Base-by-base conservation (phyloP, 164 flowering plant species). In the Buxus sempervirens region DNA sequence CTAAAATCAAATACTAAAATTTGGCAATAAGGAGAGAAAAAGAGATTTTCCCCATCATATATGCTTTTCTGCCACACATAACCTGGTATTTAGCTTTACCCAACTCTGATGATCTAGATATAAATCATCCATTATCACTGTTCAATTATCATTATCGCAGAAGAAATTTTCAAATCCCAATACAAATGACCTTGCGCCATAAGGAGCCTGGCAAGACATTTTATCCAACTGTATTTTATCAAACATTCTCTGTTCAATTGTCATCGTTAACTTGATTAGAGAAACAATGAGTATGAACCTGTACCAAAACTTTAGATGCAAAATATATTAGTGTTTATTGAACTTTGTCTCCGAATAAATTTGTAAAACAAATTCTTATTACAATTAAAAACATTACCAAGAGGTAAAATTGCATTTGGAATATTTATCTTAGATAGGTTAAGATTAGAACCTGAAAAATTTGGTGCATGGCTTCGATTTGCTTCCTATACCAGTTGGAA, bases 361-460 rank as follows among this genome's bases (percentile, higher is more conserved):
- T 13, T 20, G n/a, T 58, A 26, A 26, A 58, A 26, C n/a, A 27
- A 58, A 58, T 58, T 58, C 15, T 27, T 58, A 58, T 27, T 58
- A 58, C 13, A 14, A 9, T 58, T 26, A 27, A 16, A 58, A 58
- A 20, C 38, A 58, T 58, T 58, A 13, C 7, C 4, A 58, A 20
- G 3, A 58, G 41, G 26, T 3, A 58, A 16, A 58, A 58, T 19
- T 56, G 59, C 24, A 25, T 21, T 56, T 23, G 26, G 22, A 49
- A 42, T 71, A 66, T 67, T 82, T 58, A 75, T 75, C 42, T 79
- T 85, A 68, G 73, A 78, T 73, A 49, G 64, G 84, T 68, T 32
- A 75, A 80, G 84, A 85, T 85, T 80, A 76, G 71, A 88, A 89
- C 95, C 95, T 89, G 94, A 80, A 89, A 84, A 85, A 89, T 84